Evolutionary conservation across 768 basidiomycete species (phyloP).

Genomic region (Cantharellus anzutake): DNA sequence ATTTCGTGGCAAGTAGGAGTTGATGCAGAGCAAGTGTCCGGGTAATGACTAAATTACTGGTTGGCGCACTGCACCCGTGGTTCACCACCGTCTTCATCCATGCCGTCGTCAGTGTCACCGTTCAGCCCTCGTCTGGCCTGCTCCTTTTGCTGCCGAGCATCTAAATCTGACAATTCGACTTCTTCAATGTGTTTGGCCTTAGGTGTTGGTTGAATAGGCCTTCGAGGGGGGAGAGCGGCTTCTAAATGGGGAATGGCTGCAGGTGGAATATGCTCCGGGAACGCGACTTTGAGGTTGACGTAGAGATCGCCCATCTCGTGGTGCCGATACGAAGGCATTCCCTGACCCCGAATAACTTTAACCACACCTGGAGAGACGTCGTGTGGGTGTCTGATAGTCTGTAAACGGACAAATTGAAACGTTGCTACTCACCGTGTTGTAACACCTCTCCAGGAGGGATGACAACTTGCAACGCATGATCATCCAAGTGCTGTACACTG

Average conservation of each 20-base stretch:
- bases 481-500: conserved; percentile 82
- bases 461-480: conserved; percentile 66
- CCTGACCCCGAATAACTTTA: conserved; percentile 85
- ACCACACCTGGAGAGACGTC: conserved; percentile 38
- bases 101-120: conserved; percentile 39
- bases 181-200: conserved; percentile 63
- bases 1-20: too few species aligned
- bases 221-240: conserved; percentile 65
- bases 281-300: conserved; percentile 68
- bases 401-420: conserved; percentile 4
- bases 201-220: conserved; percentile 42
- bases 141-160: conserved; percentile 38
- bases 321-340: conserved; percentile 97
- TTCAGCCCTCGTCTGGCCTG: conserved; percentile 20
- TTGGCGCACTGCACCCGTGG: conserved; percentile 93
- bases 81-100: conserved; percentile 79
- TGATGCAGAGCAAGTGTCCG: too few species aligned
- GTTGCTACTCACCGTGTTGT: conserved; percentile 56
- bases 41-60: conserved; percentile 27
- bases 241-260: conserved; percentile 56
- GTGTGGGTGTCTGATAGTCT: background rate
- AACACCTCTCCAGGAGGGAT: conserved; percentile 80
- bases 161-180: conserved; percentile 61
- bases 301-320: conserved; percentile 92
- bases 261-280: conserved; percentile 67